Evolutionary conservation across 331 rosid species (phyloP).

Genomic region (Rosa hybrid): DNA sequence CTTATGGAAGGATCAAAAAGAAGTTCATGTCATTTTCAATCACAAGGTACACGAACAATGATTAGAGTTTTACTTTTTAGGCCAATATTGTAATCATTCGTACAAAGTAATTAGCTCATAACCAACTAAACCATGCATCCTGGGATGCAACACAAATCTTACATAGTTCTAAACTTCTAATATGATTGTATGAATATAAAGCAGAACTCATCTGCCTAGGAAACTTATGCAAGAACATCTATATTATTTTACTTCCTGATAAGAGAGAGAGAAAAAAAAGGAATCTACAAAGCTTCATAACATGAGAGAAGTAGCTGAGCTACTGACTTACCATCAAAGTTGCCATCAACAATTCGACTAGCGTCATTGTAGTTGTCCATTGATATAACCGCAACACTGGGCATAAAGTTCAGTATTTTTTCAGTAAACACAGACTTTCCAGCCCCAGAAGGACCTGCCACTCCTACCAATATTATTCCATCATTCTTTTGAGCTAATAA

Average conservation of each 20-base stretch:
- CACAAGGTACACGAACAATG: background rate
- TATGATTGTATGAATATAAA: background rate
- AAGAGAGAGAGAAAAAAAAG: background rate
- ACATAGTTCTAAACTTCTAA: background rate
- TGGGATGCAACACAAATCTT: background rate
- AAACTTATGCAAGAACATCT: constrained; percentile 7
- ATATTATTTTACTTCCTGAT: constrained; percentile 6
- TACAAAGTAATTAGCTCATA: background rate
- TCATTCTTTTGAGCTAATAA: constrained; percentile 82
- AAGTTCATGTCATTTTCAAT: background rate
- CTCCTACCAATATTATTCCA: constrained; percentile 85
- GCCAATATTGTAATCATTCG: background rate
- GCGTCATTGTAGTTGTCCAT: constrained; percentile 97
- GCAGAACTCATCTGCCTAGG: background rate
- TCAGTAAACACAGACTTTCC: constrained; percentile 95
- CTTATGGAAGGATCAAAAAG: background rate
- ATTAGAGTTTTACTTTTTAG: background rate
- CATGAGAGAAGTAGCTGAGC: constrained; percentile 21
- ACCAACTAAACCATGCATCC: background rate
- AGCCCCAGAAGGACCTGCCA: constrained; percentile 99
- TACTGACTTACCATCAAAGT: constrained; percentile 77
- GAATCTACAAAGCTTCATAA: constrained; percentile 14
- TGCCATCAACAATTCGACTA: constrained; percentile 97
- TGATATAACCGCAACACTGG: constrained; percentile 90
- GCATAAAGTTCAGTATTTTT: constrained; percentile 89